These are phyloP conservation scores for Flaveria sonorensis DNA, from an alignment of 129 eudicot species.

Conservation along the genomic window DNA sequence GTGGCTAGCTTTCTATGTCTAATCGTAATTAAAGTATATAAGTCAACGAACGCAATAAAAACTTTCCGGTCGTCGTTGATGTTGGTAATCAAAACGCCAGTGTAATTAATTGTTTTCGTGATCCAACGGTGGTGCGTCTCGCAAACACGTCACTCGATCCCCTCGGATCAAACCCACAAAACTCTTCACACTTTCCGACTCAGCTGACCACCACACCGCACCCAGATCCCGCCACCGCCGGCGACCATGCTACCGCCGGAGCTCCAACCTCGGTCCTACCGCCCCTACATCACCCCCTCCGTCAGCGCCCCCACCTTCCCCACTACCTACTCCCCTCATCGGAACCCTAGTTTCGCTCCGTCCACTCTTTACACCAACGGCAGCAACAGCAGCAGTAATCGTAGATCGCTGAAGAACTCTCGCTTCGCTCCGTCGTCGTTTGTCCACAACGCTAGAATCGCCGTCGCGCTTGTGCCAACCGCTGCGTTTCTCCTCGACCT, in stretches of 20 bases:
- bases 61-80: no score
- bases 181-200: conserved; percentile 28
- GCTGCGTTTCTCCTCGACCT: conserved; percentile 92
- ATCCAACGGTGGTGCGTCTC: conserved; percentile 33
- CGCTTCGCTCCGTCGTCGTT: conserved; percentile 61
- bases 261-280: conserved; percentile 72
- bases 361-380: conserved; percentile 31
- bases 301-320: conserved; percentile 61
- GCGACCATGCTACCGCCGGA: conserved; percentile 84
- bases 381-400: conserved; percentile 28
- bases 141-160: conserved; percentile 35
- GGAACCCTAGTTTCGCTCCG: conserved; percentile 76
- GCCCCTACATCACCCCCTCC: conserved; percentile 74
- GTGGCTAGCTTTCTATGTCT: no score
- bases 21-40: no score
- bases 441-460: conserved; percentile 70
- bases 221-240: conserved; percentile 38
- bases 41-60: neutral
- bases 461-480: conserved; percentile 73
- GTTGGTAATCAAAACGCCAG: no score
- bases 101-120: neutral
- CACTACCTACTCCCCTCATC: conserved; percentile 50
- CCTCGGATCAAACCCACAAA: conserved; percentile 25
- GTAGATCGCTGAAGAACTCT: conserved; percentile 54
- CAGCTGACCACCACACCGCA: neutral